Conservation (phyloP, 805 yeast species). For the Sugiyamaella chiloensis region DNA sequence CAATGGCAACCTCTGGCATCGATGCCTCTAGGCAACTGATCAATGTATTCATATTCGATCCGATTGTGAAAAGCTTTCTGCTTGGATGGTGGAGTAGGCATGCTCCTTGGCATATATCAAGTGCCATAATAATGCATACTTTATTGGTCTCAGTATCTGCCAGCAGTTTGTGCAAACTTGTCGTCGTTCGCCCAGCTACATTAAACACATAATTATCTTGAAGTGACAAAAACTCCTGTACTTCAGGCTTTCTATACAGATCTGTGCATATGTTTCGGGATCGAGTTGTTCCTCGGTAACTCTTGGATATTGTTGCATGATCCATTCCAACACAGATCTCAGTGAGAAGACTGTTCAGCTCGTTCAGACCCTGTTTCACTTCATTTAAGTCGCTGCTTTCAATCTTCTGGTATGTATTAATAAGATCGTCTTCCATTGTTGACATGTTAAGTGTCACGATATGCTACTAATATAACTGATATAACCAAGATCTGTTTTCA, state of each 20-base stretch:
- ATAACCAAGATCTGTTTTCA: not conserved
- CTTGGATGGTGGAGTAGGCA: conserved; percentile 57
- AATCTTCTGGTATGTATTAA: not conserved
- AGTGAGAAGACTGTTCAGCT: not conserved
- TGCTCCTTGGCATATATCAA: conserved; percentile 54
- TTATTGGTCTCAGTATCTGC: not conserved
- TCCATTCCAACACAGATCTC: not conserved
- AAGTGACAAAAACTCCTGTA: conserved; percentile 17
- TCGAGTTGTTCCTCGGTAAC: conserved; percentile 9
- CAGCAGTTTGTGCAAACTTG: not conserved
- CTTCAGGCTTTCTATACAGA: conserved; percentile 6
- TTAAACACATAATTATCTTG: conserved; percentile 58
- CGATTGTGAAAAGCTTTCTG: conserved; percentile 47
- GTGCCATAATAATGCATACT: conserved; percentile 13
- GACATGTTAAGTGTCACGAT: no score
- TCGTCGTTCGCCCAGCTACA: conserved; percentile 30
- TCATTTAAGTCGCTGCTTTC: not conserved
- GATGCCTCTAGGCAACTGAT: conserved; percentile 28
- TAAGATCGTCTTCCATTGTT: conserved; percentile 1
- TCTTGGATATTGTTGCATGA: not conserved
- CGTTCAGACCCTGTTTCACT: not conserved
- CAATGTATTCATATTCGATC: conserved; percentile 38
- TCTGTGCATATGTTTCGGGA: conserved; percentile 7
- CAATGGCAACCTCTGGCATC: conserved; percentile 32
- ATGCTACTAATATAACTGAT: not conserved